These are phyloP conservation scores for Trametes sanguinea DNA, from an alignment of 768 basidiomycete species.

Conservation along the genomic window DNA sequence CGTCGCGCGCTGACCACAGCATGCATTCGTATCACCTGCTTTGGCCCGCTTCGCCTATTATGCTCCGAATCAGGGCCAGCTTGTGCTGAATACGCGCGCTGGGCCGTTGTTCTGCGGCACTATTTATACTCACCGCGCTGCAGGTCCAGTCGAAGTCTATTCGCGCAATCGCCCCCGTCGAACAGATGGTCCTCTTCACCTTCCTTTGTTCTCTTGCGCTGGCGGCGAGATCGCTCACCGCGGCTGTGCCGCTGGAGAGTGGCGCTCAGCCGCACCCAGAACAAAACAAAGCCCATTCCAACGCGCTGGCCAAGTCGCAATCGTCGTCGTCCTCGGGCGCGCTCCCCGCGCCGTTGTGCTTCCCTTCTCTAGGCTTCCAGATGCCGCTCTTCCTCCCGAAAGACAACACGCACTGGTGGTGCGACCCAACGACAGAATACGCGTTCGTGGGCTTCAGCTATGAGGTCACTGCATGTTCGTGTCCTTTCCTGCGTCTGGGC, in stretches of 20 bases:
- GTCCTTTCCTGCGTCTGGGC: neutral
- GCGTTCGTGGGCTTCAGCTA: conserved; percentile 81
- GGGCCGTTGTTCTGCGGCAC: conserved; percentile 1
- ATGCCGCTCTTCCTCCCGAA: conserved; percentile 55
- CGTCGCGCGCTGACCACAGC: neutral
- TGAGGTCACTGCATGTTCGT: conserved; percentile 64
- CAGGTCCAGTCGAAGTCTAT: conserved; percentile 4
- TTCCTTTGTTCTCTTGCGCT: conserved; percentile 11
- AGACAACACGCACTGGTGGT: conserved; percentile 47
- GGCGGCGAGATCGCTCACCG: conserved; percentile 9
- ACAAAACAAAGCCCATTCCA: neutral
- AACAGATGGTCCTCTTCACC: conserved; percentile 4
- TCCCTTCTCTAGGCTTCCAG: conserved; percentile 44
- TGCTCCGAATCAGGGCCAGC: neutral
- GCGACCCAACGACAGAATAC: conserved; percentile 61
- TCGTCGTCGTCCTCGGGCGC: neutral
- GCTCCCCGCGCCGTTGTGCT: conserved; percentile 34
- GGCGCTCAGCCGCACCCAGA: conserved; percentile 12
- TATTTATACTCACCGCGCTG: conserved; percentile 16
- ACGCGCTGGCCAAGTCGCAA: neutral
- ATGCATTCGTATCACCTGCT: conserved; percentile 1
- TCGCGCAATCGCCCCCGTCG: conserved; percentile 2
- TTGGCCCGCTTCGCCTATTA: conserved; percentile 1
- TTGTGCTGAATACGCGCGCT: neutral
- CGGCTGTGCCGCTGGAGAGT: conserved; percentile 10